Conservation (phyloP, 192 early-diverging fungal genomes). For the Podochytrium sp. region DNA sequence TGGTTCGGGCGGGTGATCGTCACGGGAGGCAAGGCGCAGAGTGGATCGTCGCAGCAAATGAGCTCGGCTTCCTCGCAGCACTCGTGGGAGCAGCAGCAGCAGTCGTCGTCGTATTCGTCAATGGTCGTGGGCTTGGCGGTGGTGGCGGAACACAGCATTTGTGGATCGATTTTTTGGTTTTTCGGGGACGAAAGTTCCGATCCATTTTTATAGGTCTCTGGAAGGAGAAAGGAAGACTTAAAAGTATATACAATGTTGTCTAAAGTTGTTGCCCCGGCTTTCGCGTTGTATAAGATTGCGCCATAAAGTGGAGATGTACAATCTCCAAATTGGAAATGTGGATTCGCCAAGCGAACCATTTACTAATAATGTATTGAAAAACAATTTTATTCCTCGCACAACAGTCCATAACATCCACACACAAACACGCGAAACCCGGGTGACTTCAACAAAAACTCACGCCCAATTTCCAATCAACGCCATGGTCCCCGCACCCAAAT, state of each 20-base stretch:
- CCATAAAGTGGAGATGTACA: too few relatives aligned
- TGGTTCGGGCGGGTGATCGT: too few relatives aligned
- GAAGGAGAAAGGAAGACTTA: not conserved
- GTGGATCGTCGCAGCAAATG: not conserved
- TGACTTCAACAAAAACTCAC: too few relatives aligned
- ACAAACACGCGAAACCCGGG: not conserved
- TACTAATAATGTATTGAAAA: not conserved
- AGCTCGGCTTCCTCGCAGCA: not conserved
- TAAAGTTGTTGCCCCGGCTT: not conserved
- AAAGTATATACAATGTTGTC: not conserved
- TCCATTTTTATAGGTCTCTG: not conserved
- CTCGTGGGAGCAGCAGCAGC: not conserved
- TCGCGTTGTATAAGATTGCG: too few relatives aligned
- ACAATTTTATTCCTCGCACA: not conserved
- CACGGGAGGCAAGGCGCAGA: not conserved
- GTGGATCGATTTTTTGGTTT: too few relatives aligned
- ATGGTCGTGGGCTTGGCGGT: not conserved
- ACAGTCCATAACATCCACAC: not conserved
- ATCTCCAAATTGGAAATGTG: too few relatives aligned
- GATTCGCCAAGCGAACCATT: not conserved
- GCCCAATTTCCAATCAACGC: conserved; percentile 74
- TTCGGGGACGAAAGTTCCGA: not conserved
- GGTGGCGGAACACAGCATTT: too few relatives aligned
- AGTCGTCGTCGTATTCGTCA: not conserved
- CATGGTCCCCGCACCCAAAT: conserved; percentile 75